Base-by-base conservation (phyloP, 2,329 filamentous ascomycete genomes). In the Drechslerella stenobrocha region DNA sequence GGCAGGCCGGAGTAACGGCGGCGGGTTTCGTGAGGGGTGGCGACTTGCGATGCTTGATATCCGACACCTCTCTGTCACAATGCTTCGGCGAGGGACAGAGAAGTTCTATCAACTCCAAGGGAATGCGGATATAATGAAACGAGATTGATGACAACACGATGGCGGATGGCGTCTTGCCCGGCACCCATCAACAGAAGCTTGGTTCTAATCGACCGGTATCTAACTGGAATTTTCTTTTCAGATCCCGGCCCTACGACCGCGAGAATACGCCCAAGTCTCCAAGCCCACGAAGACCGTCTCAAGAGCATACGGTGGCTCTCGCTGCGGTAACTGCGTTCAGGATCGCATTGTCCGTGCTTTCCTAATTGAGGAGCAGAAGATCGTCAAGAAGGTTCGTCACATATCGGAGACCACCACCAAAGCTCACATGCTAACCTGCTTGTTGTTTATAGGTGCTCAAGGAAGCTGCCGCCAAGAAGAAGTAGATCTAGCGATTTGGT, bases 341-440 rank as follows among this genome's bases (percentile, higher is more conserved):
- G 93, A 98, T 84, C 88, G 93, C 76, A 89, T 98, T 75, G 90
- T 96, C 75, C 90, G 93, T 76, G 93, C 93, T 73, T 98, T 98
- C 87, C 83, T 98, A 80, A 97, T 98, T 74, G 95, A 98, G 84
- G 93, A 98, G 87, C 93, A 98, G 85, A 98, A 98, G 89, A 97
- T 98, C 76, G 93, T 98, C 81, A 98, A 98, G 90, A 98, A 98
- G 89, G 93, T 98, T 77, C 86, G 70, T 52, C 22, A 23, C 23
- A 53, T 22, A 50, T 44, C 18, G 4, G 18, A 34, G 30, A 20
- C 28, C 11, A 30, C 4, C 35, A 24, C 35, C 20, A 23, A 2
- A 18, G 2, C 20, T 15, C 7, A 3, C 8, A 42, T 37, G 35
- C 28, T 57, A 53, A 60, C 20, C 3, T 23, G 6, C 32, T 45